These are phyloP conservation scores for Hypoxylon sp. DNA, from an alignment of 2,329 filamentous ascomycete genomes.

Conservation along the genomic window DNA sequence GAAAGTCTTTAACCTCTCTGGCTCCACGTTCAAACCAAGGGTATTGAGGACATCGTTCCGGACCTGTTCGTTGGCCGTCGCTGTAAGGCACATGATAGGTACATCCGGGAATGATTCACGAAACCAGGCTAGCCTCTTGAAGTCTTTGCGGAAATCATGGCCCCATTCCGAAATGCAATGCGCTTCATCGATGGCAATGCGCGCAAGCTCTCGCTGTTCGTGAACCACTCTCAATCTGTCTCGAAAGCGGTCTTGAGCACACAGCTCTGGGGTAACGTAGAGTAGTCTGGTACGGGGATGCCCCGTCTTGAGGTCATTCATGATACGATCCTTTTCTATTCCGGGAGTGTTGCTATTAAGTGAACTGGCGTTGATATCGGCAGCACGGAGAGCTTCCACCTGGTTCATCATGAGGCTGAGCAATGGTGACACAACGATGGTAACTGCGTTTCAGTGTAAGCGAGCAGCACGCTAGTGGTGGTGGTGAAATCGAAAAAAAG, in stretches of 20 bases:
- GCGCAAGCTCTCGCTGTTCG: slow-evolving; percentile 82
- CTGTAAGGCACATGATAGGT: slow-evolving; percentile 91
- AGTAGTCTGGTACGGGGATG: slow-evolving; percentile 85
- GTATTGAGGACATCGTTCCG: slow-evolving; percentile 82
- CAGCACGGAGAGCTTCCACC: slow-evolving; percentile 78
- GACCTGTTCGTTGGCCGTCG: slow-evolving; percentile 84
- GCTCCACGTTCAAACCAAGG: slow-evolving; percentile 69
- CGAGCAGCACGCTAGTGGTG: neutral
- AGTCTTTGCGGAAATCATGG: slow-evolving; percentile 94
- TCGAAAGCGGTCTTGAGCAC: slow-evolving; percentile 79
- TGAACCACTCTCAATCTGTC: slow-evolving; percentile 77
- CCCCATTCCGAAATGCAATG: slow-evolving; percentile 99
- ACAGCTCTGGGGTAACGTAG: slow-evolving; percentile 93
- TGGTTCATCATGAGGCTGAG: slow-evolving; percentile 96
- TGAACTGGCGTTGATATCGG: slow-evolving; percentile 81
- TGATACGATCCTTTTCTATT: slow-evolving; percentile 71
- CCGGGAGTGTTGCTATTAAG: slow-evolving; percentile 84
- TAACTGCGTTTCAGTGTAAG: slow-evolving; percentile 33
- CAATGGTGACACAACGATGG: slow-evolving; percentile 85
- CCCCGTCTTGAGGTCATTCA: slow-evolving; percentile 84
- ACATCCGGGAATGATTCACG: slow-evolving; percentile 81
- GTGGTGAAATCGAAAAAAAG: neutral
- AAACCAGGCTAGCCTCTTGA: slow-evolving; percentile 88
- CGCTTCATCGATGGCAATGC: slow-evolving; percentile 91
- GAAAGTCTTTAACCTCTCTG: slow-evolving; percentile 74